Conservation (phyloP, 345 rosid genomes). For the Erucastrum elatum region DNA sequence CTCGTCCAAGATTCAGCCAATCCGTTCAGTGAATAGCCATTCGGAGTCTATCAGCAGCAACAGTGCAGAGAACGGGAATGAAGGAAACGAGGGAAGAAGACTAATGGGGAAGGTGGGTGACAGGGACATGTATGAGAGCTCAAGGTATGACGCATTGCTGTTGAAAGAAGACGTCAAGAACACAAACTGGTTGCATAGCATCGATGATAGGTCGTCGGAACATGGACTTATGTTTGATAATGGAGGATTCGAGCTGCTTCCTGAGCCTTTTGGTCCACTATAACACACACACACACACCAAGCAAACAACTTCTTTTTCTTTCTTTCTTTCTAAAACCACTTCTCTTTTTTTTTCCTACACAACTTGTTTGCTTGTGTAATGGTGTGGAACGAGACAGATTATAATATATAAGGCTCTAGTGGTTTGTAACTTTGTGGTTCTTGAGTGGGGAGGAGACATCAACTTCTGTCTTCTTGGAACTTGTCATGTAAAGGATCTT, state of each 20-base stretch:
- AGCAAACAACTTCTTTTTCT: background rate
- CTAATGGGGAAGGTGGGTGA: constrained; percentile 59
- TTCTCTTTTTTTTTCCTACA: constrained; percentile 7
- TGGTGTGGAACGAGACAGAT: constrained; percentile 13
- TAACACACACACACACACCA: constrained; percentile 46
- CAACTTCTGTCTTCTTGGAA: background rate
- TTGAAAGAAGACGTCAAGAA: constrained; percentile 86
- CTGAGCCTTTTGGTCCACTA: constrained; percentile 81
- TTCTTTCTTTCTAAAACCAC: background rate
- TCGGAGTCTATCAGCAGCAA: constrained; percentile 50
- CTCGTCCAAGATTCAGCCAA: constrained; percentile 54
- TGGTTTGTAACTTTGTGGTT: constrained; percentile 17
- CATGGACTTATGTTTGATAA: constrained; percentile 68
- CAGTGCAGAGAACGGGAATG: constrained; percentile 47
- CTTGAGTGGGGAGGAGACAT: constrained; percentile 8
- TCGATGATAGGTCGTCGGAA: constrained; percentile 82
- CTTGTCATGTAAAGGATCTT: background rate
- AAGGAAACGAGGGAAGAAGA: constrained; percentile 50
- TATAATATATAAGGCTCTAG: constrained; percentile 13
- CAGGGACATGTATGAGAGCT: constrained; percentile 78
- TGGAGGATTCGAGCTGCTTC: constrained; percentile 74
- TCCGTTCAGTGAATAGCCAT: constrained; percentile 41
- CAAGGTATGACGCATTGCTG: constrained; percentile 81
- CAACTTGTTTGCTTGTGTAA: constrained; percentile 32
- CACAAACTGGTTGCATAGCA: constrained; percentile 89